Percentiles rank a stretch among this genome's conserved stretches.
These are phyloP conservation scores for Paraphoma sp. DNA, from an alignment of 2,329 filamentous ascomycete species.

Conservation along the genomic window DNA sequence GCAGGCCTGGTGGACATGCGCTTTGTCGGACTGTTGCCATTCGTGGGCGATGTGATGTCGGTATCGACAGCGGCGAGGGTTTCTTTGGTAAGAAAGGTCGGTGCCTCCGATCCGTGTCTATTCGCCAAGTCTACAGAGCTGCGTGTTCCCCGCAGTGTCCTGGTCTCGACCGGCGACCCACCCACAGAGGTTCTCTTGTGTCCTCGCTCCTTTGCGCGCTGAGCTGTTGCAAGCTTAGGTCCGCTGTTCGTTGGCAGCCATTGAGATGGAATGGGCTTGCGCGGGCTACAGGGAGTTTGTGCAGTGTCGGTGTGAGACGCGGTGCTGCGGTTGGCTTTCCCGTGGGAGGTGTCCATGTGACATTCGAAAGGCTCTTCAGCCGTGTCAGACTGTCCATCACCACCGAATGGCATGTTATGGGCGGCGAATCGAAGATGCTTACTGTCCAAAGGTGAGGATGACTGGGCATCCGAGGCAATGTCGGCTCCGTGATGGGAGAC, in stretches of 20 bases:
- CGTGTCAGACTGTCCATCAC: background rate
- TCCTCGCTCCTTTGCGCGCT: slow-evolving; percentile 30
- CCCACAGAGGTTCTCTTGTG: slow-evolving; percentile 17
- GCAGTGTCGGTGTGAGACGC: slow-evolving; percentile 11
- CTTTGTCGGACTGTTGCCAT: slow-evolving; percentile 16
- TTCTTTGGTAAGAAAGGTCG: slow-evolving; percentile 39
- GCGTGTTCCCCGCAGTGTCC: slow-evolving; percentile 21
- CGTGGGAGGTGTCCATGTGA: slow-evolving; percentile 1
- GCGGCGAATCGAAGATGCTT: background rate
- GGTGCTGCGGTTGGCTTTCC: background rate
- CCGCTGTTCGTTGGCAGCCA: slow-evolving; percentile 23
- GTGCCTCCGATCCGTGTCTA: slow-evolving; percentile 11
- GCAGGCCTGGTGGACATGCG: slow-evolving; percentile 24
- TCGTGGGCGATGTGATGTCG: slow-evolving; percentile 18
- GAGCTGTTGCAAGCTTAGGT: slow-evolving; percentile 28
- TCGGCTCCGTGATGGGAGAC: slow-evolving; percentile 4
- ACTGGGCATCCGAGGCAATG: too few species aligned
- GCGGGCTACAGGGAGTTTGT: slow-evolving; percentile 21
- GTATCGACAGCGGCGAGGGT: slow-evolving; percentile 28
- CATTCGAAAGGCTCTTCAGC: slow-evolving; percentile 14
- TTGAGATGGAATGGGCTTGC: slow-evolving; percentile 36
- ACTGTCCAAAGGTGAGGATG: background rate
- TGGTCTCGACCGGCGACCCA: slow-evolving; percentile 19
- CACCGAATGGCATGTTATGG: too few species aligned
- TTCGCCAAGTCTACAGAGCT: slow-evolving; percentile 24